A percentile compares a stretch with the other conserved stretches of the same genome.
Evolutionary conservation across 495 filamentous ascomycete genomes (phyloP).

Genomic region (Trichoderma asperelloides): DNA sequence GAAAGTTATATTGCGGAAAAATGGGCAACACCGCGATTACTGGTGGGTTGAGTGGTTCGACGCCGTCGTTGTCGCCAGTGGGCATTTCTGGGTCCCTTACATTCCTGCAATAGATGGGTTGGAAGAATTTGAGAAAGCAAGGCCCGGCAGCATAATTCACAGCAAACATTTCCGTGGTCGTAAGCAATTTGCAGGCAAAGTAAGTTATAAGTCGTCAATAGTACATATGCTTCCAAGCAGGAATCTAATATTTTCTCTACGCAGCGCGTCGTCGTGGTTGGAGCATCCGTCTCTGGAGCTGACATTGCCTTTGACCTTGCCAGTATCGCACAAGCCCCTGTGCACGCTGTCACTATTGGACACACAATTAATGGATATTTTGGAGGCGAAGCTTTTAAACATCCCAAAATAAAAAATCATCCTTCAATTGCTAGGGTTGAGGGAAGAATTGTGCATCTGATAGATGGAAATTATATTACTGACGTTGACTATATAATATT

Average conservation of each 20-base stretch:
- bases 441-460: conserved; percentile 34
- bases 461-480: conserved; percentile 37
- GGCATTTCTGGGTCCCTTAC: conserved; percentile 62
- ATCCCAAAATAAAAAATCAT: conserved; percentile 36
- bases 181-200: conserved; percentile 44
- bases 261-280: conserved; percentile 53
- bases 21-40: conserved; percentile 22
- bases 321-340: conserved; percentile 19
- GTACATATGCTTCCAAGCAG: not conserved
- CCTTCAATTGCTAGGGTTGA: conserved; percentile 36
- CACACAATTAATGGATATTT: conserved; percentile 42
- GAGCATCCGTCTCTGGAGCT: conserved; percentile 60
- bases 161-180: conserved; percentile 58
- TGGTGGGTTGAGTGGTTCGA: conserved; percentile 48
- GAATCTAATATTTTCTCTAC: conserved; percentile 2
- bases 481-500: conserved; percentile 49
- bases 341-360: conserved; percentile 25
- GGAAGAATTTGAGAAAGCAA: conserved; percentile 27
- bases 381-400: conserved; percentile 41
- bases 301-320: conserved; percentile 68
- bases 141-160: conserved; percentile 50
- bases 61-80: conserved; percentile 63
- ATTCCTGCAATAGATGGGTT: conserved; percentile 52
- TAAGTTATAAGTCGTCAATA: conserved; percentile 2
- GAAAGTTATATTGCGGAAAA: conserved; percentile 27